Conservation (phyloP, 2,329 filamentous ascomycete species). For the Lachnellula willkommii region DNA sequence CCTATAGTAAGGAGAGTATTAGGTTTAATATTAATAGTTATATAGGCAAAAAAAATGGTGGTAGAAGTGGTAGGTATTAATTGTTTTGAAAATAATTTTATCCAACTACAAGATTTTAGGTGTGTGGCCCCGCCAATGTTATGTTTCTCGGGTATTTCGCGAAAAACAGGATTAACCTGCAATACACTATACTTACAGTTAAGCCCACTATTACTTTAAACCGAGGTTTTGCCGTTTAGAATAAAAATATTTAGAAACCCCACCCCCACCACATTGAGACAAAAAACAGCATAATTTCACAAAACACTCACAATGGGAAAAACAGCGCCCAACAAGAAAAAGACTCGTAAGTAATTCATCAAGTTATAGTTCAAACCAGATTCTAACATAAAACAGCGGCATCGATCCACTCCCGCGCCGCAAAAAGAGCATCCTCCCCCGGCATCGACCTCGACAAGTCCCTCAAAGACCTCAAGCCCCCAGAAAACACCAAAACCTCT, state of each 20-base stretch:
- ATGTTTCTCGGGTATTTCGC: too few relatives aligned
- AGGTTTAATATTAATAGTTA: too few relatives aligned
- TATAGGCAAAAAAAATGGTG: too few relatives aligned
- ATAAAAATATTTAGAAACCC: constrained; percentile 13
- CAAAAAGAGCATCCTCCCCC: constrained; percentile 65
- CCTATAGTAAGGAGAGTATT: too few relatives aligned
- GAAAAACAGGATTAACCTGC: too few relatives aligned
- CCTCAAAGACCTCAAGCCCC: constrained; percentile 53
- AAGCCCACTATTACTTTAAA: too few relatives aligned
- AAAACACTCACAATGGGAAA: constrained; percentile 28
- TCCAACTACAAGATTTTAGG: too few relatives aligned
- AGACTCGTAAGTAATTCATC: constrained; percentile 20
- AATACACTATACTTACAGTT: too few relatives aligned
- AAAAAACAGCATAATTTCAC: not conserved
- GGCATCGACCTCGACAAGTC: constrained; percentile 68
- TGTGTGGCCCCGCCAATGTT: too few relatives aligned
- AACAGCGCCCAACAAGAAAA: constrained; percentile 31
- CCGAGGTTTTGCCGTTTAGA: constrained; percentile 5
- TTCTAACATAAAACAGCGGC: constrained; percentile 27
- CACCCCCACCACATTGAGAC: constrained; percentile 4
- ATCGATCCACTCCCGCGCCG: constrained; percentile 69
- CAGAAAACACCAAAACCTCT: constrained; percentile 42
- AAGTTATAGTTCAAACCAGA: not conserved
- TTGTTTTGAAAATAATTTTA: too few relatives aligned
- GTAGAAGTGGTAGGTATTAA: too few relatives aligned